Base-by-base conservation (phyloP, 306 rosid species). In the Psophocarpus tetragonolobus region DNA sequence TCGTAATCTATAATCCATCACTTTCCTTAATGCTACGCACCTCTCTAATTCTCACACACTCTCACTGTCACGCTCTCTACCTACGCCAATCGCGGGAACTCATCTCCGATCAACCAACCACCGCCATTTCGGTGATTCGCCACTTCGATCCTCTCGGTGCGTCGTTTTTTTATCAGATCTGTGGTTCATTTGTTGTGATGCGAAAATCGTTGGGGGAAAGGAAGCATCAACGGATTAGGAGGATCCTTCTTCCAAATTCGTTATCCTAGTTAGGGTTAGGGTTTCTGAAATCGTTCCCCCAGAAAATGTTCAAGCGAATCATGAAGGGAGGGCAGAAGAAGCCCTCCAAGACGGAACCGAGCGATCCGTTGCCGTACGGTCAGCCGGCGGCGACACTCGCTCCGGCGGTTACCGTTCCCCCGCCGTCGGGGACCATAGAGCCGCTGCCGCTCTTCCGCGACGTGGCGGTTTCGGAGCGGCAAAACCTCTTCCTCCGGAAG, bases 271-370 rank as follows among this genome's bases (percentile, higher is more conserved):
- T 54, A 84, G 94, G 87, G 84, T 86, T 89, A 86, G 89, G 91
- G 91, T 84, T 88, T 82, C 62, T 8, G 68, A 6, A 4, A 60
- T 18, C 53, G n/a, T 77, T 75, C 20, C 39, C 29, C 42, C 15
- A 0, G 56, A 76, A 68, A 76, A 92, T 95, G 98, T 92, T 95
- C 65, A 90, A 88, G 93, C 90, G 87, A 76, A 87, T 95, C 62
- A 95, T 92, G 85, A 95, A 91, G 61, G 95, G 92, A 75, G 93
- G 96, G 87, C 88, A 88, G 44, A 86, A 87, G 41, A 95, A 95
- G 93, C 89, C 93, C 88, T 86, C 97, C 79, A 95, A 89, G 82
- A 87, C 97, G 10, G 98, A 95, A 44, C 72, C 85, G 0, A 81
- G 51, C 73, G 94, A 92, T 68, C 74, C 90, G 4, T 81, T 88